Evolutionary conservation across 495 filamentous ascomycete species (phyloP).

Genomic region (Daldinia loculata): DNA sequence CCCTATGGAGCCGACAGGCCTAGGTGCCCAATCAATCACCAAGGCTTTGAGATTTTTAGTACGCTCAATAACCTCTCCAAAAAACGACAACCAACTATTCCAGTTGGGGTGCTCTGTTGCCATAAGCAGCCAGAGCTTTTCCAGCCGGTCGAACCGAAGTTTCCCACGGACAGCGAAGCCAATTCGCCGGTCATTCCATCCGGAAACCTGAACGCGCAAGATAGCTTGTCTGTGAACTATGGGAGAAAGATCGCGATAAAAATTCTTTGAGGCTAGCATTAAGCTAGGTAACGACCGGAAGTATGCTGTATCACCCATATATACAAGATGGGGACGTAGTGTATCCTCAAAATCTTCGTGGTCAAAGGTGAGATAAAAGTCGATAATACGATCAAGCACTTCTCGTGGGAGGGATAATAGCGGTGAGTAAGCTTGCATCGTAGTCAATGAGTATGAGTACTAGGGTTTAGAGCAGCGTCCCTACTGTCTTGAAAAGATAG

Average conservation of each 20-base stretch:
- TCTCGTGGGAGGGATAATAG: constrained; percentile 43
- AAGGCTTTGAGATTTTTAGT: constrained; percentile 23
- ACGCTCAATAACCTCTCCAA: constrained; percentile 21
- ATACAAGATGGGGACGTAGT: constrained; percentile 36
- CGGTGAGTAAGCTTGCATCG: constrained; percentile 32
- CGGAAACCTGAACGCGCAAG: constrained; percentile 31
- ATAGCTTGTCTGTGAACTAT: constrained; percentile 35
- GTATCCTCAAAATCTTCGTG: constrained; percentile 40
- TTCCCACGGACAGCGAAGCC: constrained; percentile 38
- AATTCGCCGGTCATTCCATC: constrained; percentile 30
- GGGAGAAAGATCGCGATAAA: constrained; percentile 33
- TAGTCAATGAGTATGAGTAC: not conserved
- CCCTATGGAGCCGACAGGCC: constrained; percentile 16
- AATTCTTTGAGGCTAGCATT: constrained; percentile 39
- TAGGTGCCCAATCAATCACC: constrained; percentile 42
- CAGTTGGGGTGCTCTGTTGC: constrained; percentile 43
- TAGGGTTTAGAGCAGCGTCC: no score
- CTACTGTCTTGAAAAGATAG: no score
- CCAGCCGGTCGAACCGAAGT: constrained; percentile 39
- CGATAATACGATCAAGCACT: constrained; percentile 45
- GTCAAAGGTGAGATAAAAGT: constrained; percentile 39
- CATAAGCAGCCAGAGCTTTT: constrained; percentile 38
- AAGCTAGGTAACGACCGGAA: constrained; percentile 32
- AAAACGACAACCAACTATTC: constrained; percentile 44
- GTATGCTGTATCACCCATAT: constrained; percentile 28